A percentile compares a stretch with the other conserved stretches of the same genome.
These are phyloP conservation scores for Boletus rubroflammeus DNA, from an alignment of 768 basidiomycete genomes.

Conservation along the genomic window DNA sequence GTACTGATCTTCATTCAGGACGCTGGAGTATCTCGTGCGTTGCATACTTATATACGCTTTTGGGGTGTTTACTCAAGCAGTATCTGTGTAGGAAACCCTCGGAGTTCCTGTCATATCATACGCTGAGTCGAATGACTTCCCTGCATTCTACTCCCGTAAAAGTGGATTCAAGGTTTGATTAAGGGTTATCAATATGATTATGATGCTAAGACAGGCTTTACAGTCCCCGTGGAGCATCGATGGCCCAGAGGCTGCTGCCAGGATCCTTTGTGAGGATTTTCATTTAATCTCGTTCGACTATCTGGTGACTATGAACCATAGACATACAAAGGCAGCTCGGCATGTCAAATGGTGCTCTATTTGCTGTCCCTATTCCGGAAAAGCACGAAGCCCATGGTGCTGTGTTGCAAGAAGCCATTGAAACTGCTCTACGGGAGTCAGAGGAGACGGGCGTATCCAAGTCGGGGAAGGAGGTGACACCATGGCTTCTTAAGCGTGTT, in stretches of 20 bases:
- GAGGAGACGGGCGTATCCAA: slow-evolving; percentile 74
- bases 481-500: slow-evolving; percentile 87
- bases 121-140: slow-evolving; percentile 74
- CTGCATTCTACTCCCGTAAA: slow-evolving; percentile 85
- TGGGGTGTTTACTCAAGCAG: neutral
- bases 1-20: slow-evolving; percentile 41
- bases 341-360: slow-evolving; percentile 71
- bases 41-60: neutral
- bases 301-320: slow-evolving; percentile 27
- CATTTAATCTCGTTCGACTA: neutral
- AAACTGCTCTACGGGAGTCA: slow-evolving; percentile 82
- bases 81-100: slow-evolving; percentile 72
- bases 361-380: slow-evolving; percentile 88
- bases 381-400: slow-evolving; percentile 65
- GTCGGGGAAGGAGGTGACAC: slow-evolving; percentile 88
- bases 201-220: neutral
- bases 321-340: slow-evolving; percentile 69
- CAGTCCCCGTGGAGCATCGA: slow-evolving; percentile 79
- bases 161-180: slow-evolving; percentile 68
- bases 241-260: slow-evolving; percentile 64
- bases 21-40: slow-evolving; percentile 73
- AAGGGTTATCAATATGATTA: neutral
- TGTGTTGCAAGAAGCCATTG: slow-evolving; percentile 70
- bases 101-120: slow-evolving; percentile 90
- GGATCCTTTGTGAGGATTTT: slow-evolving; percentile 60